Conservation (phyloP, 2,329 filamentous ascomycete species). For the Fusarium mexicanum region DNA sequence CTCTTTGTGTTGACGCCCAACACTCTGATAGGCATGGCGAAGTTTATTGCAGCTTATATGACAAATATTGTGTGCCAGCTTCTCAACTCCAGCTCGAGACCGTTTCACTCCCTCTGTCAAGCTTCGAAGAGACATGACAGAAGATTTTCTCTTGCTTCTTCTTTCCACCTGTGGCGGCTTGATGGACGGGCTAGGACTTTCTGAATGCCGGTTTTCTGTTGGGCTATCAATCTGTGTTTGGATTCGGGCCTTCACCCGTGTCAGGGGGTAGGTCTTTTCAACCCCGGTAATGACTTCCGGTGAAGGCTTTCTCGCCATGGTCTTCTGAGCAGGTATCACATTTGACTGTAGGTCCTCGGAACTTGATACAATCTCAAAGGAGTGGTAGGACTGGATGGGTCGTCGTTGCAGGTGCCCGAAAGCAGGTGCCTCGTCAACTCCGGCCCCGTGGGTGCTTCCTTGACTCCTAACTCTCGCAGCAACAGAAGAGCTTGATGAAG, state of each 20-base stretch:
- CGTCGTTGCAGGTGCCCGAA: slow-evolving; percentile 41
- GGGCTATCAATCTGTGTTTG: slow-evolving; percentile 40
- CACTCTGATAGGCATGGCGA: slow-evolving; percentile 38
- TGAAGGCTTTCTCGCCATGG: not conserved
- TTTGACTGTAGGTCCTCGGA: slow-evolving; percentile 37
- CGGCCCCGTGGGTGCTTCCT: slow-evolving; percentile 31
- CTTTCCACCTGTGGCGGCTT: slow-evolving; percentile 11
- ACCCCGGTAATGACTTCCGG: not conserved
- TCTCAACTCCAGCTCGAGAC: slow-evolving; percentile 36
- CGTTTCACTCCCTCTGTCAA: slow-evolving; percentile 37
- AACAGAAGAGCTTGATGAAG: slow-evolving; percentile 41
- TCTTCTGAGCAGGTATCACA: slow-evolving; percentile 14
- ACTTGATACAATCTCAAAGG: slow-evolving; percentile 42
- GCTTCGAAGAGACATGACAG: slow-evolving; percentile 24
- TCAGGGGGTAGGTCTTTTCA: not conserved
- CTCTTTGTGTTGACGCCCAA: slow-evolving; percentile 41
- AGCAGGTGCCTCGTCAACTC: slow-evolving; percentile 40
- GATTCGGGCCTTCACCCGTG: slow-evolving; percentile 16
- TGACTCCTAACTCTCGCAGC: slow-evolving; percentile 9
- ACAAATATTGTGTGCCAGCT: slow-evolving; percentile 44
- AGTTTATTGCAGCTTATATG: slow-evolving; percentile 41
- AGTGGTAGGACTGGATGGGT: slow-evolving; percentile 37
- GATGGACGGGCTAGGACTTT: slow-evolving; percentile 26
- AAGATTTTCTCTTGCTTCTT: slow-evolving; percentile 31
- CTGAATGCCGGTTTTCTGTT: slow-evolving; percentile 22